phyloP scores from a whole-genome alignment of 2,329 filamentous ascomycete species.

The Stagonosporopsis rhizophila region DNA sequence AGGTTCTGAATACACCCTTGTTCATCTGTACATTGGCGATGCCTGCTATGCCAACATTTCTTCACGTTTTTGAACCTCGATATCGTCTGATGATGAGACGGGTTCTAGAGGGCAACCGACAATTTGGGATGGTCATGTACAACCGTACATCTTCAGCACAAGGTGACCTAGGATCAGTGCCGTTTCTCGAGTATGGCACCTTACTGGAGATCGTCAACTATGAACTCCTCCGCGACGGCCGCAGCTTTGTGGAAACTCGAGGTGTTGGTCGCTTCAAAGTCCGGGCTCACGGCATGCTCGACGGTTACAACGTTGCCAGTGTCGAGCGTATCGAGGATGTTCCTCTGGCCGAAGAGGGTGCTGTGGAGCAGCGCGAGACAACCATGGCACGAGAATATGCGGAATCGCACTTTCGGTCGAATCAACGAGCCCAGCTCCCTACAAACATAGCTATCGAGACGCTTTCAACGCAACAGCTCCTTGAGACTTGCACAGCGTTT shows the following conservation, averaged over 20 bases:
- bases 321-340: slow-evolving; percentile 82
- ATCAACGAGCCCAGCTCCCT: slow-evolving; percentile 33
- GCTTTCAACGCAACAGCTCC: slow-evolving; percentile 74
- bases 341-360: slow-evolving; percentile 80
- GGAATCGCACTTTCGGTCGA: slow-evolving; percentile 48
- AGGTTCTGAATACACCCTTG: slow-evolving; percentile 67
- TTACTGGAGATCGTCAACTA: slow-evolving; percentile 77
- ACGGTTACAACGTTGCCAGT: slow-evolving; percentile 80
- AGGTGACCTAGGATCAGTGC: slow-evolving; percentile 59
- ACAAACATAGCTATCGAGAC: slow-evolving; percentile 53
- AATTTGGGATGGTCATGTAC: slow-evolving; percentile 85
- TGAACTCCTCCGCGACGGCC: slow-evolving; percentile 77
- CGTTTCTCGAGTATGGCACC: slow-evolving; percentile 79
- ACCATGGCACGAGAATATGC: slow-evolving; percentile 46
- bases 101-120: slow-evolving; percentile 73
- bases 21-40: slow-evolving; percentile 86
- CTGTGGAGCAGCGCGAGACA: slow-evolving; percentile 73
- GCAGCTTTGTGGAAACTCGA: slow-evolving; percentile 79
- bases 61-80: slow-evolving; percentile 91
- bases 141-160: slow-evolving; percentile 63
- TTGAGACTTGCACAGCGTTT: slow-evolving; percentile 71
- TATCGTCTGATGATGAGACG: slow-evolving; percentile 90
- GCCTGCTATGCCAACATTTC: slow-evolving; percentile 80
- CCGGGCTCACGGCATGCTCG: slow-evolving; percentile 66
- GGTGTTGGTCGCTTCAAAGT: slow-evolving; percentile 81